A percentile compares a stretch with the other conserved stretches of the same genome.
Evolutionary conservation across 805 yeast species (phyloP).

Genomic region (Candida stauntonica): DNA sequence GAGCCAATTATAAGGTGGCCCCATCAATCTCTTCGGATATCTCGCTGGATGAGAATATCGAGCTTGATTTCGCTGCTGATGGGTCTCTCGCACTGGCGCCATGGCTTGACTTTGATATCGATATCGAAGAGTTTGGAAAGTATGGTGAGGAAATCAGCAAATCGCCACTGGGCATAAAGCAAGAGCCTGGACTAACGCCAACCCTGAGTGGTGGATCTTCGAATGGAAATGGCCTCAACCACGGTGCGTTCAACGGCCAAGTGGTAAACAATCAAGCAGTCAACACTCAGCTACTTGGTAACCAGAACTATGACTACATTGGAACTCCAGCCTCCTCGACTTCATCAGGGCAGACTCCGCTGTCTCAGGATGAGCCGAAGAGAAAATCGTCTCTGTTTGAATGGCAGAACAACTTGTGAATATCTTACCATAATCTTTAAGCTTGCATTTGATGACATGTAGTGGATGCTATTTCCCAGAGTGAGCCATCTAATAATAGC

Average conservation of each 20-base stretch:
- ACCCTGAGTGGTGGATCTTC: too few species aligned
- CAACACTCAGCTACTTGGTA: neutral
- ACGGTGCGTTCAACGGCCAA: too few species aligned
- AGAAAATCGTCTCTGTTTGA: slow-evolving; percentile 19
- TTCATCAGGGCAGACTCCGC: too few species aligned
- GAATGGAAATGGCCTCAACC: too few species aligned
- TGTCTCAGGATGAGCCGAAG: neutral
- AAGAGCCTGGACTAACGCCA: too few species aligned
- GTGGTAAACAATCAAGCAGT: too few species aligned
- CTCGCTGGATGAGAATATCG: slow-evolving; percentile 22
- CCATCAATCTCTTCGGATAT: slow-evolving; percentile 10
- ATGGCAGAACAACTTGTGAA: slow-evolving; percentile 22
- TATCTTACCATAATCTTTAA: too few species aligned
- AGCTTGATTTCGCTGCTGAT: slow-evolving; percentile 69
- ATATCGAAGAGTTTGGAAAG: slow-evolving; percentile 13
- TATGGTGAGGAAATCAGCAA: slow-evolving; percentile 8
- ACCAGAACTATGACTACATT: slow-evolving; percentile 1
- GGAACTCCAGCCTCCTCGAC: too few species aligned
- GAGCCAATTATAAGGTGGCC: slow-evolving; percentile 5
- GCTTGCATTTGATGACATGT: too few species aligned
- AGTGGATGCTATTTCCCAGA: too few species aligned
- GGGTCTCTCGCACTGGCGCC: slow-evolving; percentile 77
- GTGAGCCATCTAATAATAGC: too few species aligned
- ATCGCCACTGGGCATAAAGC: too few species aligned
- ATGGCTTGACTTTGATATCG: slow-evolving; percentile 44